Conservation (phyloP, 352 stramenopile genomes). For the Blastocystis sp. region DNA sequence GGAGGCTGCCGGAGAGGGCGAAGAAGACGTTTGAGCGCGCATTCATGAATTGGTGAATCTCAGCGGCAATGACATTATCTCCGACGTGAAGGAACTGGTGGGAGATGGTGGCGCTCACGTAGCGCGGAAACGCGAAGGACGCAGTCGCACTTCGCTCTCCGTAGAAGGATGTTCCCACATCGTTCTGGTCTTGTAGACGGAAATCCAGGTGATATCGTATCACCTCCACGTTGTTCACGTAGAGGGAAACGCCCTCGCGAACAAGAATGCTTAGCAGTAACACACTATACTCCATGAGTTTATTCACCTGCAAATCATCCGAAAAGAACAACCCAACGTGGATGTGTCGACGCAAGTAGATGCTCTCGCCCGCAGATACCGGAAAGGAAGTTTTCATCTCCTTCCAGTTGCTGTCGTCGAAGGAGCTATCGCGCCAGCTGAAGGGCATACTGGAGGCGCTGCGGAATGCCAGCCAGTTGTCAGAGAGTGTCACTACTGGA, state of each 20-base stretch:
- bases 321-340: neutral
- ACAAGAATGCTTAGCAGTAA: neutral
- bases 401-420: neutral
- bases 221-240: slow-evolving; percentile 5
- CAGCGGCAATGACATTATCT: neutral
- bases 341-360: neutral
- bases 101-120: neutral
- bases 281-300: neutral
- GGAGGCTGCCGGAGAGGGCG: neutral
- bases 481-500: neutral
- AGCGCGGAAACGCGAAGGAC: neutral
- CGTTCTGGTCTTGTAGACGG: neutral
- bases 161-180: neutral
- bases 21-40: neutral
- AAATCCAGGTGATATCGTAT: neutral
- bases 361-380: neutral
- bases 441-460: neutral
- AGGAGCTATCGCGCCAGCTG: neutral
- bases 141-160: neutral
- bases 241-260: neutral
- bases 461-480: neutral
- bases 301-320: neutral
- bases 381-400: neutral
- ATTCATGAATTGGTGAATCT: neutral
- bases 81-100: neutral